Percentiles rank a stretch among this genome's conserved stretches.
phyloP scores from a whole-genome alignment of 1,139 yeast species.

The Geotrichum fermentans region DNA sequence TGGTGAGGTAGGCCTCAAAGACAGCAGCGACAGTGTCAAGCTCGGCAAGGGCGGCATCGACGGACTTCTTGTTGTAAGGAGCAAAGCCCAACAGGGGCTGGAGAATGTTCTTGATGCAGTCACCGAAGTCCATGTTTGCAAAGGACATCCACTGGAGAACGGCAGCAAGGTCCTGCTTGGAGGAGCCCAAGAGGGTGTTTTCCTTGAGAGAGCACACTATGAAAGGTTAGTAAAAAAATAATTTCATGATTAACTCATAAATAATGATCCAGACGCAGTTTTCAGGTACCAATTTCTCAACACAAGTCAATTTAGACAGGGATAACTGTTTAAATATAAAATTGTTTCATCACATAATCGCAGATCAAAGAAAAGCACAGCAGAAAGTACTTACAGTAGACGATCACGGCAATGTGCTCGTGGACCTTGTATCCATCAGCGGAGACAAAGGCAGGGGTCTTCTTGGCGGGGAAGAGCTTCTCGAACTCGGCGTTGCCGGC shows the following conservation, averaged over 20 bases:
- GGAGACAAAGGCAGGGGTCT: constrained; percentile 74
- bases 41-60: constrained; percentile 52
- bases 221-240: constrained; percentile 16
- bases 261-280: background rate
- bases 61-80: constrained; percentile 77
- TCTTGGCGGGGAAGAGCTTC: constrained; percentile 63
- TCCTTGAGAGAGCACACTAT: constrained; percentile 35
- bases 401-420: constrained; percentile 70
- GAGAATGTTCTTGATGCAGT: constrained; percentile 40
- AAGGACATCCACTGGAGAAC: constrained; percentile 81
- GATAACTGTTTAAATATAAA: constrained; percentile 70
- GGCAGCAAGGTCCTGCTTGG: constrained; percentile 61
- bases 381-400: constrained; percentile 38
- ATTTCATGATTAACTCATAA: background rate
- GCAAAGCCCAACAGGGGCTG: constrained; percentile 46
- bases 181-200: constrained; percentile 54
- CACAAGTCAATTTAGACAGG: constrained; percentile 81
- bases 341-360: constrained; percentile 51
- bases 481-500: constrained; percentile 44
- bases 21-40: constrained; percentile 36
- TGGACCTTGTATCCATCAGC: constrained; percentile 73
- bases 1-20: constrained; percentile 44
- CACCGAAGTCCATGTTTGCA: constrained; percentile 64
- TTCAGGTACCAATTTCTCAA: constrained; percentile 49
- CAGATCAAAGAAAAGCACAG: constrained; percentile 11